phyloP scores from a whole-genome alignment of 2,329 filamentous ascomycete species.

The Aspergillus novoparasiticus region DNA sequence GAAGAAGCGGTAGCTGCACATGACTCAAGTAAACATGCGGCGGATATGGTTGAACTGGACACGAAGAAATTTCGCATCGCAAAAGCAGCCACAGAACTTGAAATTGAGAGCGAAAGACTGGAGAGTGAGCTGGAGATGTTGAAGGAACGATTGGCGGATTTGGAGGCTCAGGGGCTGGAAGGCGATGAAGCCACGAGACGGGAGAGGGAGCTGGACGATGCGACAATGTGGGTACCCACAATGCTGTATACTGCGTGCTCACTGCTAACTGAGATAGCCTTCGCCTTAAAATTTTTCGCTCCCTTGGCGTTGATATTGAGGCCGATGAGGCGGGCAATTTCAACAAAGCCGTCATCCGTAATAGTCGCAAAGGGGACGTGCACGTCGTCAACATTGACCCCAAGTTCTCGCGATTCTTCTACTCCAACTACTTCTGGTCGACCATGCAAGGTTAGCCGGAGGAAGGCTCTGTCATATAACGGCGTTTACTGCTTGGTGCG shows the following conservation, averaged over 20 bases:
- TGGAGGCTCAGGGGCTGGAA: constrained; percentile 86
- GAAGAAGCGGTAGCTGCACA: constrained; percentile 73
- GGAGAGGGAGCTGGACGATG: constrained; percentile 54
- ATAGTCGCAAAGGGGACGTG: constrained; percentile 84
- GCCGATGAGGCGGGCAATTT: constrained; percentile 80
- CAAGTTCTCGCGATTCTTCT: constrained; percentile 88
- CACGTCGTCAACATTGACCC: constrained; percentile 93
- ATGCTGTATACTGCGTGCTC: not conserved
- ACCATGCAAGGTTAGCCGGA: constrained; percentile 63
- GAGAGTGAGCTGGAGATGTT: constrained; percentile 76
- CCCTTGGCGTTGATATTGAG: constrained; percentile 87
- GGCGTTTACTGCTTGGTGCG: not conserved
- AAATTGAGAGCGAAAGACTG: constrained; percentile 93
- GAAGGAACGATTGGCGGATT: constrained; percentile 72
- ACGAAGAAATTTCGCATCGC: constrained; percentile 92
- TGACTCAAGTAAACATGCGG: constrained; percentile 77
- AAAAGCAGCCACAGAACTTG: constrained; percentile 85
- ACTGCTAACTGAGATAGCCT: constrained; percentile 51
- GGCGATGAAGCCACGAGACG: constrained; percentile 60
- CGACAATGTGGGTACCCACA: constrained; percentile 44
- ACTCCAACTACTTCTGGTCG: constrained; percentile 95
- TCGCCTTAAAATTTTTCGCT: constrained; percentile 87
- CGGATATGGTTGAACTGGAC: constrained; percentile 82
- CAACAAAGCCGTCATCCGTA: constrained; percentile 80
- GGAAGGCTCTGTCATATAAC: not conserved